Base-by-base conservation (phyloP, 352 stramenopile species). In the Globisporangium echinulatum region DNA sequence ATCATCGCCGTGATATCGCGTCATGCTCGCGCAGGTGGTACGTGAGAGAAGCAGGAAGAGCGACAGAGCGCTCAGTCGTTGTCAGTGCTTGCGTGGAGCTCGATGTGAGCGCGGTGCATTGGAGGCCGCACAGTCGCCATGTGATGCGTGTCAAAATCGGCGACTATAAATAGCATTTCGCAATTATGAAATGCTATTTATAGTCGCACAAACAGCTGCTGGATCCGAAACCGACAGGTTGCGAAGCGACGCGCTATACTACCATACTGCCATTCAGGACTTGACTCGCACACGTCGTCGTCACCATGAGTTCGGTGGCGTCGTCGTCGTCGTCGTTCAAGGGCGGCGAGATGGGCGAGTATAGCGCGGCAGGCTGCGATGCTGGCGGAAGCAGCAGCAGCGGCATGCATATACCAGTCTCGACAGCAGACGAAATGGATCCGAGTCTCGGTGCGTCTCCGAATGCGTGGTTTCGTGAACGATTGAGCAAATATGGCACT, bases 351-450 rank as follows among this genome's bases (percentile, higher is more conserved):
- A 25, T 25, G 25, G 25, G 63, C 39, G 69, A 80, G 11, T 61
- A 67, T 25, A 19, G 52, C 19, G 39, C 40, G 1, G 48, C 17
- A 15, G 19, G n/a, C 14, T 50, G 25, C 46, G 46, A 50, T 7
- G 42, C 19, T 11, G 46, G 48, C 17, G 61, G 59, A 53, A 61
- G 68, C 7, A 47, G 49, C 11, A 62, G 69, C 8, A 52, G 42
- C 4, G 53, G 60, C 14, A 37, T 52, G 3, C 79, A 88, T 43
- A 56, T 90, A 33, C 76, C 82, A 7, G 67, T 88, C 5, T 65
- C 70, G 25, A 52, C 52, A 15, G 69, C 62, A 13, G 85, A 94
- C 53, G 82, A 92, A 17, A 78, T 94, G 47, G 85, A 94, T 52
- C 82, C 85, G 25, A 94, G 85, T 69, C 63, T 94, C 36, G 81